Evolutionary conservation across 371 early-diverging fungal genomes (phyloP).

Genomic region (Syncephalastrum racemosum): DNA sequence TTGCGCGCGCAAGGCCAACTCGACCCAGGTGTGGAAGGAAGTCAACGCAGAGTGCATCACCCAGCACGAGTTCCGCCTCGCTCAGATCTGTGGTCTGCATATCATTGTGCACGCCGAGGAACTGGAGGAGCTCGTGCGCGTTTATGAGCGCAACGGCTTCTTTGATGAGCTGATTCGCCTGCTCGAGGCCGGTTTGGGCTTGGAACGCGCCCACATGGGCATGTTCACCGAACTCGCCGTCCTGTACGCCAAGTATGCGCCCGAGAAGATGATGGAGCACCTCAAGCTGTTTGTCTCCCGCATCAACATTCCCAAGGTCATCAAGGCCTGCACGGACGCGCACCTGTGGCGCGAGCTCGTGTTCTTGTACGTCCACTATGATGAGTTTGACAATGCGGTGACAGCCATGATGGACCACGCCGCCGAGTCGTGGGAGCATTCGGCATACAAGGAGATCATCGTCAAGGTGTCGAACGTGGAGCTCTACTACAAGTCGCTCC

Average conservation of each 20-base stretch:
- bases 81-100: conserved; percentile 96
- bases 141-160: conserved; percentile 87
- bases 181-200: conserved; percentile 90
- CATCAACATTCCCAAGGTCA: conserved; percentile 98
- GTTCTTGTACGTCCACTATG: conserved; percentile 96
- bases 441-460: conserved; percentile 91
- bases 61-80: conserved; percentile 91
- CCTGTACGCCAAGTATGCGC: conserved; percentile 91
- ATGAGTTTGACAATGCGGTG: conserved; percentile 96
- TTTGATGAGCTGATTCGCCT: conserved; percentile 88
- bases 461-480: conserved; percentile 96
- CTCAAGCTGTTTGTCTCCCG: conserved; percentile 93
- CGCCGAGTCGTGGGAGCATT: conserved; percentile 92
- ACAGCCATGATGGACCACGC: conserved; percentile 93
- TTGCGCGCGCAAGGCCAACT: conserved; percentile 96
- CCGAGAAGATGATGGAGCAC: conserved; percentile 94
- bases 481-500: conserved; percentile 94
- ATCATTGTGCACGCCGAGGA: conserved; percentile 97
- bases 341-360: conserved; percentile 97
- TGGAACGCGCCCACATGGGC: conserved; percentile 98
- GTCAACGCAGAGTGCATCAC: conserved; percentile 94
- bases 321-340: conserved; percentile 87
- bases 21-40: conserved; percentile 96
- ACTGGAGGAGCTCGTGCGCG: conserved; percentile 80
- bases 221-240: conserved; percentile 98